Base-by-base conservation (phyloP, 2,329 filamentous ascomycete genomes). In the Cyclaneusma minus region DNA sequence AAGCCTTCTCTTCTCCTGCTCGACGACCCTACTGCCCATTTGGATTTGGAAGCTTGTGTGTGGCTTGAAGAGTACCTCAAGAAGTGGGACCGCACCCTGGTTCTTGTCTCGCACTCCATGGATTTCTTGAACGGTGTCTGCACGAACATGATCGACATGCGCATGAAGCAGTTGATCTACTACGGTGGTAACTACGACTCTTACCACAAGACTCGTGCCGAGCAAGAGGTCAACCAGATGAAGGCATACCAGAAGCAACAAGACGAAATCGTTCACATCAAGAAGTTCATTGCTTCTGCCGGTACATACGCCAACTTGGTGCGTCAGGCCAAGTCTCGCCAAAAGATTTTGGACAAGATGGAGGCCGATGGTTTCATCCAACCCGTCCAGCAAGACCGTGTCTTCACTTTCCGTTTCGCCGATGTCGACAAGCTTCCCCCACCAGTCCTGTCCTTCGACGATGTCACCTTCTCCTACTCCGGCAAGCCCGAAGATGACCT, bases 301-400 rank as follows among this genome's bases (percentile, higher is more conserved):
- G 89, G 91, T 85, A 98, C 89, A 34, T 98, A 98, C 50, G 89
- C 91, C 70, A 98, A 98, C 65, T 68, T 98, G 64, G 89, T 98
- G 51, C 72, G 82, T 55, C 89, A 98, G 61, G 91, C 91, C 58
- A 98, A 98, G 68, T 95, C 89, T 22, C 76, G 89, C 39, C 89
- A 98, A 60, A 98, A 98, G 82, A 95, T 95, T 56, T 68, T 95
- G 41, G 89, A 98, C 70, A 98, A 98, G 76, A 98, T 98, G 89
- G 87, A 95, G 68, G 89, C 91, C 43, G 89, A 98, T 47, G 89
- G 89, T 41, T 89, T 95, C 57, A 95, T 98, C 51, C 78, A 98
- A 58, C 81, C 83, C 30, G 84, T 98, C 35, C 57, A 66, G 29
- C 58, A 70, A 37, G 89, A 98, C 58, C 70, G 73, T 35, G 78